Evolutionary conservation across 116 monocot species (phyloP), one percentile per base, ranked within the genome.

Genomic region (Iris pallida): DNA sequence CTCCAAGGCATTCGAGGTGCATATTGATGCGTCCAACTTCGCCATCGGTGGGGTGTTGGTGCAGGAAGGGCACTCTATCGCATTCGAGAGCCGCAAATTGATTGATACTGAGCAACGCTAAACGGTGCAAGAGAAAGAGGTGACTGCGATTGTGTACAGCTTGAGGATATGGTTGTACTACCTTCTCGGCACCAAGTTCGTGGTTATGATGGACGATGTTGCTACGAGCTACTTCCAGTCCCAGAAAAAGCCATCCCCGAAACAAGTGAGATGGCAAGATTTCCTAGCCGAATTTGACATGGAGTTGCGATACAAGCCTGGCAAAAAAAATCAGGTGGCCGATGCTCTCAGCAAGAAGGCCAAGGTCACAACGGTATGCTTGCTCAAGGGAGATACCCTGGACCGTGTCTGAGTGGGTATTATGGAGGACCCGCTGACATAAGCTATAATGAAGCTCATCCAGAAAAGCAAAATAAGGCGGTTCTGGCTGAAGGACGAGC

Each of bases 241-340:
- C 0, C 63, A 45, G 46, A 30, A 30, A 3, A 63, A 46, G 46
- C 42, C 16, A 7, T 15, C 6, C 8, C 46, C 63, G 4, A 45
- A 63, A 15, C 45, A 63, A 16, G 45, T 15, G 2, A 44, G 63
- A 6, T 63, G 63, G 45, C 63, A 63, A 7, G 63, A 63, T 45
- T n/a, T n/a, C 15, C 45, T 63, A 45, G 61, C 61, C 8, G 42
- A 61, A 2, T 61, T 61, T 43, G 61, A 61, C 42, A 11, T 40
- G 10, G 8, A 5, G 8, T 2, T 61, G 42, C 41, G 42, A 11
- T 61, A 61, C 42, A 61, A 61, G n/a, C 42, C 42, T 0, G 61
- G 42, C 10, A 61, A 43, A 8, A 42, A 5, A 11, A 61, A 61
- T 43, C 5, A 42, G 0, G 40, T 61, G 11, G 60, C 13, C 7